Base-by-base conservation (phyloP, 2,329 filamentous ascomycete species). In the Colletotrichum sp. region DNA sequence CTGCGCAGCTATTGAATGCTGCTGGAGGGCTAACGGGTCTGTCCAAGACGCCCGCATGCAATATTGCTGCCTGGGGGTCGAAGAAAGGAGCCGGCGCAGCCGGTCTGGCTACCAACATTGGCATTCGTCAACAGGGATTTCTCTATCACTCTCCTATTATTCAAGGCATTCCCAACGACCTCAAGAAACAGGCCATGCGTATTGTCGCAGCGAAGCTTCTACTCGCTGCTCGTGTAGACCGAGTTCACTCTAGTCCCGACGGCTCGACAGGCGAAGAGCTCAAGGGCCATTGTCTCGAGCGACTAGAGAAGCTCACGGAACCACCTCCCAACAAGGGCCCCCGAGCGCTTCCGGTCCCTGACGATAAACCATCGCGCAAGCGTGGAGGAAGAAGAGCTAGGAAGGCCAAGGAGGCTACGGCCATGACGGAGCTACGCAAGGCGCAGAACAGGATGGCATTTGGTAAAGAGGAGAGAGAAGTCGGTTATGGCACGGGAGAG, bases 401-500 rank as follows among this genome's bases (percentile, higher is more conserved):
- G 73, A 98, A 98, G 85, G 96, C 96, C 76, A 99, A 99, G 89
- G 97, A 98, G 85, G 96, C 96, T 6, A 95, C 95, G 8, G 96
- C 97, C 76, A 98, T 98, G 95, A 99, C 97, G 0, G 97, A 99
- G 71, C 88, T 99, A 34, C 93, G 96, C 78, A 98, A 98, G 84
- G 96, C 96, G 6, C 97, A 98, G 85, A 99, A 99, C 86, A 92
- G 97, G 70, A 94, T 99, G 91, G 95, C 93, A 0, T 99, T 99
- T 81, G 96, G 96, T 74, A 97, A 98, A 83, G 96, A 98, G 84
- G 97, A 99, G 85, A 93, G 92, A 80, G 97, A 99, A 85, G 93
- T 97, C 2, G 96, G 96, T 36, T 98, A 97, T 83, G 96, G 96
- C 43, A 92, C 92, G 1, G 95, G 96, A 66, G 96, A 98, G 79